Percentiles rank a stretch among this genome's conserved stretches.
Conservation (phyloP, 106 monocot genomes). For the Dendrobium nobile region DNA sequence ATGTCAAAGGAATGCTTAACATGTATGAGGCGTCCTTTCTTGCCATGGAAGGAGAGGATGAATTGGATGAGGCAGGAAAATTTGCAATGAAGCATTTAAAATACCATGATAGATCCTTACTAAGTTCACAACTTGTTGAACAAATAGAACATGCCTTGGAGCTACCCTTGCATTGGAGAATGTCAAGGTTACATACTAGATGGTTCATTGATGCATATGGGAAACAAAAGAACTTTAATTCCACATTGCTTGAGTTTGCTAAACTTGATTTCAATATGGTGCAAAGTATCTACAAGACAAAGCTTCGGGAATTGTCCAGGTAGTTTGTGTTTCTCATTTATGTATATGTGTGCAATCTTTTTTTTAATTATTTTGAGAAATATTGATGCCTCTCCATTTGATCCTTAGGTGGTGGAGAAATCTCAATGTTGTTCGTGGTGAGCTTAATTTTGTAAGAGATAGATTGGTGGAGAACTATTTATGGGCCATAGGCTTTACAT, state of each 20-base stretch:
- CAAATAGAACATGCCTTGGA: constrained; percentile 39
- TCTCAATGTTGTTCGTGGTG: constrained; percentile 13
- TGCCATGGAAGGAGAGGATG: constrained; percentile 20
- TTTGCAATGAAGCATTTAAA: constrained; percentile 10
- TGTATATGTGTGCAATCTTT: neutral
- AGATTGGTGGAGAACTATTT: constrained; percentile 39
- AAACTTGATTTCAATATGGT: constrained; percentile 53
- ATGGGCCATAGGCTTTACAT: constrained; percentile 14
- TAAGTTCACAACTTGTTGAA: constrained; percentile 6
- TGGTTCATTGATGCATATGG: constrained; percentile 39
- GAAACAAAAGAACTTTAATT: constrained; percentile 14
- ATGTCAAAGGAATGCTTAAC: constrained; percentile 17
- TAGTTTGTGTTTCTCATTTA: neutral
- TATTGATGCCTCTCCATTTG: neutral
- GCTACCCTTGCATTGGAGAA: constrained; percentile 48
- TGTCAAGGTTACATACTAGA: constrained; percentile 29
- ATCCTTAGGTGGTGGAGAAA: constrained; percentile 53
- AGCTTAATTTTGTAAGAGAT: constrained; percentile 37
- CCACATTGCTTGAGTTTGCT: constrained; percentile 32
- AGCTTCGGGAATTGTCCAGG: constrained; percentile 30
- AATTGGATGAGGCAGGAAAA: constrained; percentile 17
- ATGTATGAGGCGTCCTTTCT: constrained; percentile 37
- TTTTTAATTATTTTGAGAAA: neutral
- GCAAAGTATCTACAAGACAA: constrained; percentile 25
- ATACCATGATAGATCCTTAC: neutral